Base-by-base conservation (phyloP, 2,329 filamentous ascomycete genomes). In the Arthrobotrys conoides region DNA sequence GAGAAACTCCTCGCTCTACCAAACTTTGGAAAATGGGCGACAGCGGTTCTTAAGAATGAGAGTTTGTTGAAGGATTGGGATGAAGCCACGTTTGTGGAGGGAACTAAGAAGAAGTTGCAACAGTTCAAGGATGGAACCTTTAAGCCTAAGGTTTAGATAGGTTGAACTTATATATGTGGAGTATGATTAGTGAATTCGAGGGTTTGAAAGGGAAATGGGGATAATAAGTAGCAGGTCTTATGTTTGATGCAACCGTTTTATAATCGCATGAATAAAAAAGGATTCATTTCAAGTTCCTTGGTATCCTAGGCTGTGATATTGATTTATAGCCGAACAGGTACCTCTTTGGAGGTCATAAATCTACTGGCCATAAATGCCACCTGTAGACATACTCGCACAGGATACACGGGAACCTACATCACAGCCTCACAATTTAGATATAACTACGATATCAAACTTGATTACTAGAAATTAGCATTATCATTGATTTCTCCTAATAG, bases 21-120 rank as follows among this genome's bases (percentile, higher is more conserved):
- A n/a, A 88, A 88, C 71, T 93, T 92, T 83, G 87, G 87, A 82
- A 89, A 88, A 80, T 94, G 92, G 92, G 89, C 88, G 0, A 85
- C 89, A 75, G 88, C 87, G 0, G 88, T 91, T 1, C 84, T 87
- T 4, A 85, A 86, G 75, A 88, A 92, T 71, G 88, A 90, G 16
- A 93, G 90, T 81, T 91, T 95, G 16, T 89, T 86, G 0, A 87
- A 85, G 59, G 89, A 91, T 76, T 93, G 86, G 82, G 83, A 92
- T 69, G 89, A 89, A 84, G 84, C 87, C 77, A 80, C 41, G 0
- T 83, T 88, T 53, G 84, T 86, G 1, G 83, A 84, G 79, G 82
- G 75, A 36, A 86, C 84, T 5, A 87, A 86, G 82, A 83, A 82
- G 55, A 88, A 85, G 81, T 79, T 87, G 49, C 85, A 80, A 68